phyloP scores from a whole-genome alignment of 169 alveolate species.

The Cyclospora cayetanensis region DNA sequence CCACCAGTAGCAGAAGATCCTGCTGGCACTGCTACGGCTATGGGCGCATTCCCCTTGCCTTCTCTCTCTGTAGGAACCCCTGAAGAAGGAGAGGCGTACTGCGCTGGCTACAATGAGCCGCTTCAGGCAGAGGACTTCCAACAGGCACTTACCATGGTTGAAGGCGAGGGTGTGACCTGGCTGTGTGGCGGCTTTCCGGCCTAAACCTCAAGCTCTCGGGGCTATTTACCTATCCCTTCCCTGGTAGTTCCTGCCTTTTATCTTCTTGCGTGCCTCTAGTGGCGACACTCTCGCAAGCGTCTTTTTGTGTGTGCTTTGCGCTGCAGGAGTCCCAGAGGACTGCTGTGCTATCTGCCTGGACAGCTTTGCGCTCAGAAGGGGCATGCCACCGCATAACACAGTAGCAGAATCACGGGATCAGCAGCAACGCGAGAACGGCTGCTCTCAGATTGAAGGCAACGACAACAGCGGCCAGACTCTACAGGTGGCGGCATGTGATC shows the following conservation, averaged over 20 bases:
- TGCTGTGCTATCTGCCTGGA: slow-evolving; percentile 66
- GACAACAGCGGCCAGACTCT: slow-evolving; percentile 18
- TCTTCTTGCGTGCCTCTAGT: too few relatives aligned
- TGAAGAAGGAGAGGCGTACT: slow-evolving; percentile 42
- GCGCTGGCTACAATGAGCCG: slow-evolving; percentile 39
- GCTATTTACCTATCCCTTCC: too few relatives aligned
- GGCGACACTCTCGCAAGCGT: not conserved
- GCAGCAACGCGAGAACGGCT: not conserved
- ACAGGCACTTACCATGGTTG: not conserved
- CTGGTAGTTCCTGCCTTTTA: too few relatives aligned
- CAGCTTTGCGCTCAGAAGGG: not conserved
- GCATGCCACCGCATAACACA: not conserved
- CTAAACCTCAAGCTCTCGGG: too few relatives aligned
- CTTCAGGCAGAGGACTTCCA: slow-evolving; percentile 10
- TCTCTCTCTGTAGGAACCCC: slow-evolving; percentile 55
- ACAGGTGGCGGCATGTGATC: too few relatives aligned
- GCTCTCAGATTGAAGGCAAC: not conserved
- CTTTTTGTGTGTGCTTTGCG: too few relatives aligned
- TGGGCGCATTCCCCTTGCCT: slow-evolving; percentile 12
- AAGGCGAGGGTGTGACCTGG: not conserved
- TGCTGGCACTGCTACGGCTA: not conserved
- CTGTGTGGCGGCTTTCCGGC: too few relatives aligned
- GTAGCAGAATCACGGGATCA: not conserved
- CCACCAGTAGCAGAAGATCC: not conserved
- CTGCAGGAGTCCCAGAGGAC: slow-evolving; percentile 56